Conservation (phyloP, 345 rosid species). For the Angophora floribunda region DNA sequence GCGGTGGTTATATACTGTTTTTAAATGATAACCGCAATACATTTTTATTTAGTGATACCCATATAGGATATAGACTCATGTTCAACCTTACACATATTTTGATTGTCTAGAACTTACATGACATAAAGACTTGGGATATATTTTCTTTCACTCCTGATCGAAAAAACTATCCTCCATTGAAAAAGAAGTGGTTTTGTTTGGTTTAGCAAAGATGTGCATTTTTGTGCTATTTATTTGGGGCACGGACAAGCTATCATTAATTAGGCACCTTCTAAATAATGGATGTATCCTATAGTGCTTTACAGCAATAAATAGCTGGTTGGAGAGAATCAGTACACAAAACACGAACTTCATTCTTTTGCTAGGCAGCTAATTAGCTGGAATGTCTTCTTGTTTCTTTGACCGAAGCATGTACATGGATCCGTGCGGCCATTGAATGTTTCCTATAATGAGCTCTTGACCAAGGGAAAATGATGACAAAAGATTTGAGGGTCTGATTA, state of each 20-base stretch:
- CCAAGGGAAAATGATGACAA: background rate
- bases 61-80: background rate
- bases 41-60: fast-evolving
- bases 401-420: background rate
- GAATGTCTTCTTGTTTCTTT: background rate
- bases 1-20: background rate
- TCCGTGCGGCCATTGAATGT: background rate
- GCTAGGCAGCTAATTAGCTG: background rate
- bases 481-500: background rate
- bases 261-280: background rate
- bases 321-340: background rate
- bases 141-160: background rate
- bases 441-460: background rate
- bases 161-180: background rate
- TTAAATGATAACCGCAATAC: background rate
- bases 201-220: background rate
- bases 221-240: background rate
- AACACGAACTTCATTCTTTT: background rate
- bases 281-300: background rate
- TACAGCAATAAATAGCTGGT: background rate
- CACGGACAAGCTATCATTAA: background rate
- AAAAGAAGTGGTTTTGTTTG: background rate
- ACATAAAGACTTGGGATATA: background rate
- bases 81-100: background rate
- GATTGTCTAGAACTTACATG: background rate